Percentiles rank a stretch among this genome's conserved stretches.
Conservation (phyloP, 2,329 filamentous ascomycete genomes). For the Fusarium lyarnte region DNA sequence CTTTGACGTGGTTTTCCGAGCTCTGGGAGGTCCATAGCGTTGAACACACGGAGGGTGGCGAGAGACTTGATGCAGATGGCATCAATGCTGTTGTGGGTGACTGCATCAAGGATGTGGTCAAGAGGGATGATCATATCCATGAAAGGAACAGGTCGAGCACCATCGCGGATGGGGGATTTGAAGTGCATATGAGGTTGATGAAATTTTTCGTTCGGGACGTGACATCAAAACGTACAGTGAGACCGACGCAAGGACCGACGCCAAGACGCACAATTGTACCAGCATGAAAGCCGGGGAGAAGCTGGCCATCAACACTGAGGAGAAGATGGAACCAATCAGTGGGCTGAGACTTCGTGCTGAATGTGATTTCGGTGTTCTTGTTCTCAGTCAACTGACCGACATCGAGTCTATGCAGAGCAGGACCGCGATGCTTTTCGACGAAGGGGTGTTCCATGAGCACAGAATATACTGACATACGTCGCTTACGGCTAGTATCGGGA, state of each 20-base stretch:
- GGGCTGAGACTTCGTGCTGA: not conserved
- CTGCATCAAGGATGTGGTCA: fast-evolving
- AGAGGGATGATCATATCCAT: not conserved
- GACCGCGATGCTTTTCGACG: not conserved
- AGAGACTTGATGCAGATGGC: not conserved
- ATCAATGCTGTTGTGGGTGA: not conserved
- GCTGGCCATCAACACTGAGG: not conserved
- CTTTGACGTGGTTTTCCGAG: not conserved
- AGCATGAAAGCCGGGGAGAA: not conserved
- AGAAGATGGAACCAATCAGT: not conserved
- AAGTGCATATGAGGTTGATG: not conserved
- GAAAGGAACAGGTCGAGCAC: not conserved
- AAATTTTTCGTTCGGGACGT: fast-evolving
- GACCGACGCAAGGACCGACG: not conserved
- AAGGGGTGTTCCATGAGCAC: not conserved
- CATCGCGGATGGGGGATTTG: not conserved
- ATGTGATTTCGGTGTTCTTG: not conserved
- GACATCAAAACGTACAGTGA: not conserved
- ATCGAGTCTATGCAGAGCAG: not conserved
- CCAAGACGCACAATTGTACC: not conserved
- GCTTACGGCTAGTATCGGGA: not conserved
- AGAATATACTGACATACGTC: not conserved
- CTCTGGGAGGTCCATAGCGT: not conserved
- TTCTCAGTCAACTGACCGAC: not conserved
- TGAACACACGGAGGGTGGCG: not conserved